These are phyloP conservation scores for Skeletonema marinoi DNA, from an alignment of 108 stramenopile genomes.

Conservation along the genomic window DNA sequence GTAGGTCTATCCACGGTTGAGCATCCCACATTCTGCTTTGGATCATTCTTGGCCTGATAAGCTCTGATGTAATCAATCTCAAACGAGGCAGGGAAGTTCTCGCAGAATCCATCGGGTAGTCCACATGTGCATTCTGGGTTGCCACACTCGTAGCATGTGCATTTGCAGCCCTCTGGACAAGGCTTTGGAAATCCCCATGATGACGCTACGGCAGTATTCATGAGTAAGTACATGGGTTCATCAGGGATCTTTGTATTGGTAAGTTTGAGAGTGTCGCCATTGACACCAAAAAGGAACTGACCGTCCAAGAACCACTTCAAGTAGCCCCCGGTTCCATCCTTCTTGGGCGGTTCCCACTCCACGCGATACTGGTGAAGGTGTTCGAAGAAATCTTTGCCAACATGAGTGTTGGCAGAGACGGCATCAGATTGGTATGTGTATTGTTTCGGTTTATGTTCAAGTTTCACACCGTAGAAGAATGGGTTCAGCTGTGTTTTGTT, in stretches of 20 bases:
- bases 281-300: constrained; percentile 66
- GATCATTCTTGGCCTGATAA: constrained; percentile 80
- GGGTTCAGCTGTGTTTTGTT: constrained; percentile 79
- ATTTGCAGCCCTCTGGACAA: constrained; percentile 79
- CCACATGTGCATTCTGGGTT: constrained; percentile 87
- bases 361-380: constrained; percentile 74
- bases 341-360: constrained; percentile 88
- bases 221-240: constrained; percentile 90
- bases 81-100: constrained; percentile 87
- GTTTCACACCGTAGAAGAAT: constrained; percentile 89
- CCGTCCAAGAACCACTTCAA: constrained; percentile 83
- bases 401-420: constrained; percentile 77
- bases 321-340: constrained; percentile 68
- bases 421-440: constrained; percentile 89
- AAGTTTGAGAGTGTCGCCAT: constrained; percentile 57
- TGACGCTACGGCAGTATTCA: constrained; percentile 85
- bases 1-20: constrained; percentile 83
- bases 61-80: constrained; percentile 90
- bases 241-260: constrained; percentile 83
- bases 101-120: constrained; percentile 85
- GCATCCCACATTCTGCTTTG: constrained; percentile 79
- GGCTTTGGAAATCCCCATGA: constrained; percentile 89
- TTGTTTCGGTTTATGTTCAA: constrained; percentile 70
- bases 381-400: constrained; percentile 67
- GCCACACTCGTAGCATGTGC: constrained; percentile 84